Evolutionary conservation across 345 rosid species (phyloP), one percentile per base, ranked within the genome.

Genomic region (Citrus medica): DNA sequence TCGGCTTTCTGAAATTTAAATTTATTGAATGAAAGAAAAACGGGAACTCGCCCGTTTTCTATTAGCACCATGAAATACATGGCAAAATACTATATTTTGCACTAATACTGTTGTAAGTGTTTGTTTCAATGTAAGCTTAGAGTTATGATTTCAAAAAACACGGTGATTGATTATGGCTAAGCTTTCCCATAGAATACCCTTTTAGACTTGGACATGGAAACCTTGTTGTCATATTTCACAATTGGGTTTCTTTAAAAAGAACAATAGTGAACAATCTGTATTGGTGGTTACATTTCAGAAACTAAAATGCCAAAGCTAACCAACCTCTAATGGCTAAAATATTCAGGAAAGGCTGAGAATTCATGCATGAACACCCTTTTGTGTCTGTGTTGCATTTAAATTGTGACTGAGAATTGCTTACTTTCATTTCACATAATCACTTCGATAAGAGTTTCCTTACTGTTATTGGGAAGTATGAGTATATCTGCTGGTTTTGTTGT

Each of bases 401-500:
- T 53, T 69, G 74, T 68, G 48, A 27, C 42, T 66, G 32, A 40
- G 27, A 60, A 42, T 73, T 67, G 64, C 12, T 67, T 74, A 32
- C 48, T 67, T 60, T 69, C 25, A 33, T 28, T 58, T 76, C 71
- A 61, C 73, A 40, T 58, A 56, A 70, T 67, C 14, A 76, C 73
- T 58, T 70, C 25, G 64, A 55, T 78, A 75, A 73, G 59, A 71
- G 70, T 70, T 71, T 75, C 67, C 30, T 67, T 79, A 65, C 63
- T 67, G 71, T 74, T 83, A 22, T 76, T 82, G 67, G 79, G 84
- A 82, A 78, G 82, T 65, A 80, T 83, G 79, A 80, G 77, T 80
- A 67, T 75, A 37, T 77, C 72, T 83, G 82, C 81, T 82, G 78
- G 78, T 79, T 84, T 81, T 80, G 77, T 82, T 85, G 85, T 79